Percentiles rank a stretch among this genome's conserved stretches.
These are phyloP conservation scores for Lactifluus volemus DNA, from an alignment of 768 basidiomycete genomes.

Conservation along the genomic window DNA sequence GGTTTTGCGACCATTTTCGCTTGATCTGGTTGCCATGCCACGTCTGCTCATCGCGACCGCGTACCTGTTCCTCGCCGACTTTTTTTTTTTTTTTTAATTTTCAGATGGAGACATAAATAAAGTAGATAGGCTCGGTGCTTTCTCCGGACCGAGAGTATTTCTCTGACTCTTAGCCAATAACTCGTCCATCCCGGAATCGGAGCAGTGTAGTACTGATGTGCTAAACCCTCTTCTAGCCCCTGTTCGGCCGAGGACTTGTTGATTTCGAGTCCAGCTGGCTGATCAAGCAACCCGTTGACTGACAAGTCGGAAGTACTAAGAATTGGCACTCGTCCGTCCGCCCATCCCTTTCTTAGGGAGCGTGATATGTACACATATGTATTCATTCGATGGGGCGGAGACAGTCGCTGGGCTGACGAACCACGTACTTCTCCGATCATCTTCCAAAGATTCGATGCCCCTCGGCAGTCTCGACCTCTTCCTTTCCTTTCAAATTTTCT, in stretches of 20 bases:
- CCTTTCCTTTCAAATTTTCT: background rate
- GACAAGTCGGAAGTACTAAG: background rate
- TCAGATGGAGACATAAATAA: background rate
- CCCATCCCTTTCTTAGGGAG: background rate
- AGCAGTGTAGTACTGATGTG: background rate
- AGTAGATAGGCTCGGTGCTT: background rate
- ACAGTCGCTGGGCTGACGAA: constrained; percentile 4
- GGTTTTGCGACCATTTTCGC: constrained; percentile 6
- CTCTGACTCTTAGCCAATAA: background rate
- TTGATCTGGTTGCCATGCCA: constrained; percentile 17
- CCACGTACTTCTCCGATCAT: background rate
- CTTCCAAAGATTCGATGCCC: background rate
- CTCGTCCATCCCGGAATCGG: background rate
- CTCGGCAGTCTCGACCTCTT: constrained; percentile 4
- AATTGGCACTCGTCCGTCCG: no score
- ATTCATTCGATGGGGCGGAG: background rate
- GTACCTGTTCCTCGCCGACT: background rate
- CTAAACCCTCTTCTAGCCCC: background rate
- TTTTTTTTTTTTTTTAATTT: background rate
- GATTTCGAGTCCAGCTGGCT: constrained; percentile 3
- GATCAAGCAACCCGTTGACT: background rate
- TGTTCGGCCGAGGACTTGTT: constrained; percentile 7
- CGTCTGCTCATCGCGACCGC: constrained; percentile 1
- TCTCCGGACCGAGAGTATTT: no score
- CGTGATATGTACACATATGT: no score